Conservation (phyloP, 345 rosid species). For the Eutrema japonicum region DNA sequence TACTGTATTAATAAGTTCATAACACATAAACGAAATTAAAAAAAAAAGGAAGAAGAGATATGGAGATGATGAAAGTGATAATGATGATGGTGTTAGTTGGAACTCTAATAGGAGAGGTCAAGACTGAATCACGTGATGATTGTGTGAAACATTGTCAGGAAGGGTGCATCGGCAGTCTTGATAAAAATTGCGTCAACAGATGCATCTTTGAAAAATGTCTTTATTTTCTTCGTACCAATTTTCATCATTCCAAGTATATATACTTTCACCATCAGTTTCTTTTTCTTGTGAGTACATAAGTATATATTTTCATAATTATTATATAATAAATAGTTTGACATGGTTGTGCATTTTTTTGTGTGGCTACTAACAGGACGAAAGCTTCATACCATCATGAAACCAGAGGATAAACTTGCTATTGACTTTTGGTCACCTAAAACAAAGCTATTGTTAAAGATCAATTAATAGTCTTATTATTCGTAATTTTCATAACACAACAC, state of each 20-base stretch:
- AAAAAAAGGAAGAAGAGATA: background rate
- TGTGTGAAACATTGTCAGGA: background rate
- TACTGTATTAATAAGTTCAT: too few species aligned
- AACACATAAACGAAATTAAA: too few species aligned
- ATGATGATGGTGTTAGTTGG: constrained; percentile 1
- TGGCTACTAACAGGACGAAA: too few species aligned
- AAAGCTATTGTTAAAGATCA: too few species aligned
- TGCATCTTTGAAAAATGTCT: background rate
- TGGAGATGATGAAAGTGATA: background rate
- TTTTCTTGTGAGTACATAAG: background rate
- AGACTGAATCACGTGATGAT: background rate
- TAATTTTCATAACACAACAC: too few species aligned
- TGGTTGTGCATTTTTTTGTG: too few species aligned
- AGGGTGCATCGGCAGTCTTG: background rate
- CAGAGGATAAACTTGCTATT: too few species aligned
- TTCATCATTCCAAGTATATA: too few species aligned
- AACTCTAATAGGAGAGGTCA: background rate
- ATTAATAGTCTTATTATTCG: too few species aligned
- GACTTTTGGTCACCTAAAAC: too few species aligned
- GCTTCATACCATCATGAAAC: too few species aligned
- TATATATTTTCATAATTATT: background rate
- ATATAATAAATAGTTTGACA: background rate
- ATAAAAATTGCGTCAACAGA: background rate
- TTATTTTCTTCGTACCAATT: background rate
- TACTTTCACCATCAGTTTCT: background rate